These are phyloP conservation scores for Syzygium syzygioides DNA, from an alignment of 441 rosid genomes.

Conservation along the genomic window DNA sequence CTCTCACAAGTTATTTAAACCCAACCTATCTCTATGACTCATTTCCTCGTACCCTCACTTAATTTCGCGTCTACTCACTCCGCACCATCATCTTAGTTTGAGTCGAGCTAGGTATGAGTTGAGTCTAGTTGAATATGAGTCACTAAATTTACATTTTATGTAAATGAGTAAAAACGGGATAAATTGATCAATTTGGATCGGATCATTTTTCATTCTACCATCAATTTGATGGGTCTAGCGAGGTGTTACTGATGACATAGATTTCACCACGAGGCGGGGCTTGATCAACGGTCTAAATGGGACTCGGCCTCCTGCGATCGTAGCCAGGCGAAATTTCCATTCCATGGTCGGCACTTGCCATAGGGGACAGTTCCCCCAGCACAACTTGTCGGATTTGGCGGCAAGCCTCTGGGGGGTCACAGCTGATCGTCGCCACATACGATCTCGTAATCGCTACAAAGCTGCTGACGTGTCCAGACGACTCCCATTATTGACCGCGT, in stretches of 20 bases:
- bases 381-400: neutral
- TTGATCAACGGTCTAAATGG: neutral
- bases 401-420: neutral
- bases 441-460: neutral
- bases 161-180: too few relatives aligned
- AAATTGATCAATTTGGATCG: too few relatives aligned
- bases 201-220: too few relatives aligned
- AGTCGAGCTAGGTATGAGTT: too few relatives aligned
- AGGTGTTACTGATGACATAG: neutral
- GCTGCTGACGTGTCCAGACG: neutral
- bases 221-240: too few relatives aligned
- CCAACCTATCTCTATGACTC: too few relatives aligned
- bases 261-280: neutral
- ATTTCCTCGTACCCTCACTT: too few relatives aligned
- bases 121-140: too few relatives aligned
- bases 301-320: neutral
- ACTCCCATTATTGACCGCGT: neutral
- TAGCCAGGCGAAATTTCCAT: neutral
- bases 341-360: neutral
- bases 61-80: too few relatives aligned
- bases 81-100: too few relatives aligned
- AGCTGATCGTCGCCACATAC: neutral
- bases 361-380: rapidly evolving
- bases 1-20: too few relatives aligned
- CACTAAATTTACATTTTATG: too few relatives aligned